These are phyloP conservation scores for Rasamsonia emersonii DNA, from an alignment of 2,329 filamentous ascomycete species.

Conservation along the genomic window DNA sequence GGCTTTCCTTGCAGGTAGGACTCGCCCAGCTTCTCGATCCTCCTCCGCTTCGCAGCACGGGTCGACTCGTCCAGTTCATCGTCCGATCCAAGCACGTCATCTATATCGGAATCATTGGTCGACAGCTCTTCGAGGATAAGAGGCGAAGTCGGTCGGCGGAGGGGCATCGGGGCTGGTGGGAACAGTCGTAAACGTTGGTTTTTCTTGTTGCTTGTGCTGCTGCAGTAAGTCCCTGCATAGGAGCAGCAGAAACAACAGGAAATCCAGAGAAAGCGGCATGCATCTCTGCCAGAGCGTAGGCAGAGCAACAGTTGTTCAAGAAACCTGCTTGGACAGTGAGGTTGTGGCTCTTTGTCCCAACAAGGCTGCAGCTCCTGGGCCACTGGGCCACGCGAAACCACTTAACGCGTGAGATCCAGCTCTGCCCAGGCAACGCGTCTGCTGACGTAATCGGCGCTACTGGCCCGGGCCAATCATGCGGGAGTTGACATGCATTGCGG, in stretches of 20 bases:
- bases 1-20: slow-evolving; percentile 35
- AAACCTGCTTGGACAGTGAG: background rate
- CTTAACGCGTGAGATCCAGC: slow-evolving; percentile 1
- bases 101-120: slow-evolving; percentile 16
- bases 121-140: slow-evolving; percentile 27
- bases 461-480: no score
- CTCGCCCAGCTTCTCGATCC: slow-evolving; percentile 34
- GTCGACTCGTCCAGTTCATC: slow-evolving; percentile 27
- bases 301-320: slow-evolving; percentile 1
- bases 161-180: slow-evolving; percentile 22
- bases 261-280: background rate
- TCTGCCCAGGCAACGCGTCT: slow-evolving; percentile 3
- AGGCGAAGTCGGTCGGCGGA: slow-evolving; percentile 23
- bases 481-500: no score
- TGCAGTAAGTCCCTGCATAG: slow-evolving; percentile 15
- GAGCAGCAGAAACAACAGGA: slow-evolving; percentile 9
- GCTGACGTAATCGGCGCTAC: background rate
- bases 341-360: slow-evolving; percentile 1
- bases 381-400: slow-evolving; percentile 3
- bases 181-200: slow-evolving; percentile 8
- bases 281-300: no score
- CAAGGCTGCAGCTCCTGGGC: slow-evolving; percentile 4
- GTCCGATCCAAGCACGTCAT: slow-evolving; percentile 28
- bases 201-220: slow-evolving; percentile 10
- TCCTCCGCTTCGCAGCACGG: slow-evolving; percentile 29